Base-by-base conservation (phyloP, 2,329 filamentous ascomycete genomes). In the Alternaria triticina region DNA sequence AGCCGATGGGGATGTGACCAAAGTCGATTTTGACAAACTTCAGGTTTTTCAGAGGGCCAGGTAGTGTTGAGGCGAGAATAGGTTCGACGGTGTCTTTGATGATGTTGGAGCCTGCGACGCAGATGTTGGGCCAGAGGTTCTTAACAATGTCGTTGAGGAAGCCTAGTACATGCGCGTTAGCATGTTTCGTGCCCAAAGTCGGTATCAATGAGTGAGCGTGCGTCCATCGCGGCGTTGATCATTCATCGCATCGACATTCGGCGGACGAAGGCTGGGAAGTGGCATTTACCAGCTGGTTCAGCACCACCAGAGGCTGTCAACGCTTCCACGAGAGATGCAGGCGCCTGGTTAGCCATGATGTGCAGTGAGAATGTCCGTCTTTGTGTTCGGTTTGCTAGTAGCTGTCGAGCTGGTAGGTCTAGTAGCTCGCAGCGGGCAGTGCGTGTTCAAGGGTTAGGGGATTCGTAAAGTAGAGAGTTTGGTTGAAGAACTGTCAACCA, bases 91-190 rank as follows among this genome's bases (percentile, higher is more conserved):
- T 82, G 6, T 83, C 79, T 64, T 84, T 85, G 45, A 80, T 74
- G 76, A 84, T 84, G 49, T 77, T 75, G 69, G 77, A 74, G 44
- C 79, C 82, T 20, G 81, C 82, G 6, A 82, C 77, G 46, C 78
- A 80, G 73, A 85, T 83, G 68, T 85, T 84, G 36, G 83, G 83
- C 83, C 83, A 85, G 70, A 85, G 70, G 58, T 83, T 82, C 13
- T 69, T 77, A 40, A 85, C 76, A 30, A 85, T 81, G 62, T 85
- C 83, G 67, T 85, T 85, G 55, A 85, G 77, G 66, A 85, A 85
- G 56, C 77, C 82, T 75, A 17, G 13, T 45, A 10, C 20, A n/a
- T 20, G 30, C 23, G 40, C 17, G 20, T 64, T 49, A 49, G 54
- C 13, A 17, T 15, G 22, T 44, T 22, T 20, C 15, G 33, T 44